Conservation (phyloP, 2,329 filamentous ascomycete species). For the Stagonosporopsis cucurbitacearum region DNA sequence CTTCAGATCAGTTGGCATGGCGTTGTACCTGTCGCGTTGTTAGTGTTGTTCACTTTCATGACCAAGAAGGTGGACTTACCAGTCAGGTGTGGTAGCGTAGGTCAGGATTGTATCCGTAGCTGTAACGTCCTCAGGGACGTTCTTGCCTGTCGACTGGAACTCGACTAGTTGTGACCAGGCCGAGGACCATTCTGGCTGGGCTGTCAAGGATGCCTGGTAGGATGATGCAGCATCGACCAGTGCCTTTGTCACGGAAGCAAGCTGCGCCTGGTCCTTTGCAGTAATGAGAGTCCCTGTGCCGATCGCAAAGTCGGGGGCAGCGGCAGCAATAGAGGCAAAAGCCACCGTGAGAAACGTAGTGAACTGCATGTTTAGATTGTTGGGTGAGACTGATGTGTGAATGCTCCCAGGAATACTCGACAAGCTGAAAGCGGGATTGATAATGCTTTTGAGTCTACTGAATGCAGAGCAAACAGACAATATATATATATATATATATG, state of each 20-base stretch:
- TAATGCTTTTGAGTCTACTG: not conserved
- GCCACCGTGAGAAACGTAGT: slow-evolving; percentile 4
- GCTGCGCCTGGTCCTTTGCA: not conserved
- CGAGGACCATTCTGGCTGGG: slow-evolving; percentile 7
- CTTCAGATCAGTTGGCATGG: slow-evolving; percentile 18
- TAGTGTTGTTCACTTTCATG: not conserved
- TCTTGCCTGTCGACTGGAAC: slow-evolving; percentile 14
- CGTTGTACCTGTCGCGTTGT: slow-evolving; percentile 8
- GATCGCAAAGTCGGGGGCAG: slow-evolving; percentile 6
- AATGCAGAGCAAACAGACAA: not conserved
- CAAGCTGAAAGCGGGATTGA: not conserved
- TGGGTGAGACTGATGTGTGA: not conserved
- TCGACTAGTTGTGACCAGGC: slow-evolving; percentile 4
- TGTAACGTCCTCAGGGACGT: slow-evolving; percentile 15
- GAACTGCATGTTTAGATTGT: slow-evolving; percentile 1
- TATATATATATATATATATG: slow-evolving; percentile 9
- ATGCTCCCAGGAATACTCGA: not conserved
- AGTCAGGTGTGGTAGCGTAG: slow-evolving; percentile 14
- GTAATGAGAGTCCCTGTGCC: not conserved
- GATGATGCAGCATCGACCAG: not conserved
- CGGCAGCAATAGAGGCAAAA: slow-evolving; percentile 1
- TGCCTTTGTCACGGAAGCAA: slow-evolving; percentile 8
- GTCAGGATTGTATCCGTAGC: slow-evolving; percentile 9
- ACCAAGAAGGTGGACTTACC: slow-evolving; percentile 2
- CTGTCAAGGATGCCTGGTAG: slow-evolving; percentile 11